Evolutionary conservation across 164 flowering plant genomes (phyloP).

Genomic region (Pachysandra terminalis): DNA sequence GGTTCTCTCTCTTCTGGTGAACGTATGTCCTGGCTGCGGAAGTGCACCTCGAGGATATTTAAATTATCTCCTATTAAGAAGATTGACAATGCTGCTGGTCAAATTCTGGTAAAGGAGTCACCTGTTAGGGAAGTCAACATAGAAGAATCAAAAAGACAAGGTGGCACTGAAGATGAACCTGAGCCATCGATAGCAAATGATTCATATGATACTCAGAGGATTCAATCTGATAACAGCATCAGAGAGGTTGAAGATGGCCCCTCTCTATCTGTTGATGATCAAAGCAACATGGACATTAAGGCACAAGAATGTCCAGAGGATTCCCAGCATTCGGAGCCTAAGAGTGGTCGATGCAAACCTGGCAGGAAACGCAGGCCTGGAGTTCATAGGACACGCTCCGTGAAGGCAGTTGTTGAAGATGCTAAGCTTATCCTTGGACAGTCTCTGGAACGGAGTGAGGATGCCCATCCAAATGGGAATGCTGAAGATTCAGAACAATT

Average conservation of each 20-base stretch:
- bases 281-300: slow-evolving; percentile 27
- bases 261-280: slow-evolving; percentile 32
- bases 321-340: slow-evolving; percentile 43
- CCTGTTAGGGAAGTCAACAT: slow-evolving; percentile 4
- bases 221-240: slow-evolving; percentile 20
- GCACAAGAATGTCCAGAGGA: slow-evolving; percentile 40
- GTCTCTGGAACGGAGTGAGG: slow-evolving; percentile 21
- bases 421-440: slow-evolving; percentile 49
- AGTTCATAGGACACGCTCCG: slow-evolving; percentile 44
- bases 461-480: slow-evolving; percentile 20
- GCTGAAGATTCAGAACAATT: slow-evolving; percentile 22
- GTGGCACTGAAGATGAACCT: slow-evolving; percentile 1
- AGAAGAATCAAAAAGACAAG: slow-evolving; percentile 14
- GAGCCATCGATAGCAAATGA: slow-evolving; percentile 25
- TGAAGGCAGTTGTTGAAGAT: slow-evolving; percentile 64
- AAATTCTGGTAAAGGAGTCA: slow-evolving; percentile 9
- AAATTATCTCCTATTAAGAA: slow-evolving; percentile 42
- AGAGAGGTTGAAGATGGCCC: slow-evolving; percentile 23
- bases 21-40: slow-evolving; percentile 52
- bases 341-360: slow-evolving; percentile 27
- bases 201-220: slow-evolving; percentile 22
- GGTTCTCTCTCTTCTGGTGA: slow-evolving; percentile 30
- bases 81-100: slow-evolving; percentile 19
- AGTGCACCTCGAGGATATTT: slow-evolving; percentile 58
- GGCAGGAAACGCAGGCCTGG: slow-evolving; percentile 34